Evolutionary conservation across 108 stramenopile species (phyloP).

Genomic region (Conticribra weissflogii): DNA sequence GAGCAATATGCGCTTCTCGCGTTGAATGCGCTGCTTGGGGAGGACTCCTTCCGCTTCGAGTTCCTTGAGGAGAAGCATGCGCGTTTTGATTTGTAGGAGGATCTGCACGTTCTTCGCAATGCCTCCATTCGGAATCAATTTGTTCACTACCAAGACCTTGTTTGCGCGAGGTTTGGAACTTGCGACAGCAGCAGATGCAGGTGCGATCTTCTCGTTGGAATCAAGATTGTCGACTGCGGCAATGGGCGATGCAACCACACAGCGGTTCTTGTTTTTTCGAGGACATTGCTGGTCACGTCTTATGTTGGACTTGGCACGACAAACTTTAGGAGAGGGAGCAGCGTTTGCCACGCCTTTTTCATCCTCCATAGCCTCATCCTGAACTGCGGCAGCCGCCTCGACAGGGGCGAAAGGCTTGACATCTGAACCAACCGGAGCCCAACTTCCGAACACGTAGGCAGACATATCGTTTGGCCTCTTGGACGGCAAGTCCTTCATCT

Average conservation of each 20-base stretch:
- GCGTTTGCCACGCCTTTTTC: background rate
- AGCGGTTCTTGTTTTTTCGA: too few species aligned
- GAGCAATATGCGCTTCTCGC: constrained; percentile 5
- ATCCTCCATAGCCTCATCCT: background rate
- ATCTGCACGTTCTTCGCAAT: background rate
- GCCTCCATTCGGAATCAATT: background rate
- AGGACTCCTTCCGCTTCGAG: background rate
- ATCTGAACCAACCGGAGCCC: constrained; percentile 4
- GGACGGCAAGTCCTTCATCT: background rate
- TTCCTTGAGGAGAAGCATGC: constrained; percentile 14
- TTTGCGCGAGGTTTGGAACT: too few species aligned
- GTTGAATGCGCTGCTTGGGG: background rate
- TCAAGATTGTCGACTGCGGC: background rate
- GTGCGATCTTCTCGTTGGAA: background rate
- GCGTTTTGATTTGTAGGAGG: constrained; percentile 15
- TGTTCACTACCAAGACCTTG: too few species aligned
- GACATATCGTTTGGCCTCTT: constrained; percentile 12
- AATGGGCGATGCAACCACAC: too few species aligned
- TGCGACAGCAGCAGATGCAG: too few species aligned
- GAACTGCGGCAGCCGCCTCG: background rate
- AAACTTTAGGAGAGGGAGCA: background rate
- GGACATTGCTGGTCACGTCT: too few species aligned
- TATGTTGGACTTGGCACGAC: too few species aligned
- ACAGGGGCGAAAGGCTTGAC: background rate
- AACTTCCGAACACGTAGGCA: constrained; percentile 3